These are phyloP conservation scores for Bisporella sp. DNA, from an alignment of 2,329 filamentous ascomycete species.

Conservation along the genomic window DNA sequence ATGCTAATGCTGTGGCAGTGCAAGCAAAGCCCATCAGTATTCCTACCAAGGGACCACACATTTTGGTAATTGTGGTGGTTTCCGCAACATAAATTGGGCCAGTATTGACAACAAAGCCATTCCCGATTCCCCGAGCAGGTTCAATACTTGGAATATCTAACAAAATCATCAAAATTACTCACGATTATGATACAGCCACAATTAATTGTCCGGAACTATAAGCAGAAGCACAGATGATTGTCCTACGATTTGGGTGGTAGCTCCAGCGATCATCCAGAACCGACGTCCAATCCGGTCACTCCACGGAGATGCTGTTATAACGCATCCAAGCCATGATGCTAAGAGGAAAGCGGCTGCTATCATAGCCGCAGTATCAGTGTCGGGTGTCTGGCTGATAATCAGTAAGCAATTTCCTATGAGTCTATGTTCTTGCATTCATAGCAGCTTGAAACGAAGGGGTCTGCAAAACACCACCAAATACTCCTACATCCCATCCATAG, in stretches of 20 bases:
- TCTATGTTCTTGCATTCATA: background rate
- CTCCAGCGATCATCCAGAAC: background rate
- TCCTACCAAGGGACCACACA: background rate
- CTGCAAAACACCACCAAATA: slow-evolving; percentile 27
- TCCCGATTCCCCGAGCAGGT: background rate
- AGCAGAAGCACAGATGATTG: background rate
- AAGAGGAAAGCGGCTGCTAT: background rate
- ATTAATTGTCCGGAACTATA: background rate
- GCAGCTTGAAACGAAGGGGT: background rate
- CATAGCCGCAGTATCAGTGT: background rate
- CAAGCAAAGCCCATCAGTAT: background rate
- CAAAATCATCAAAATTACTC: background rate
- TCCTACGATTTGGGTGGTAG: background rate
- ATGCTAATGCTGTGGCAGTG: background rate
- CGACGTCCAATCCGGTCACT: background rate
- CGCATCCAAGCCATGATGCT: background rate
- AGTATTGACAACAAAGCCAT: background rate
- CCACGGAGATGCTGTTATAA: background rate
- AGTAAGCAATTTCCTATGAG: background rate
- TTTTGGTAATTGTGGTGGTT: background rate
- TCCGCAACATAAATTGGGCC: background rate
- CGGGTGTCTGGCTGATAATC: background rate
- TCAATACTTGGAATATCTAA: background rate
- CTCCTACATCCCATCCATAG: slow-evolving; percentile 30
- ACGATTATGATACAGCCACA: background rate